Base-by-base conservation (phyloP, 495 filamentous ascomycete species). In the Podospora fimiseda region DNA sequence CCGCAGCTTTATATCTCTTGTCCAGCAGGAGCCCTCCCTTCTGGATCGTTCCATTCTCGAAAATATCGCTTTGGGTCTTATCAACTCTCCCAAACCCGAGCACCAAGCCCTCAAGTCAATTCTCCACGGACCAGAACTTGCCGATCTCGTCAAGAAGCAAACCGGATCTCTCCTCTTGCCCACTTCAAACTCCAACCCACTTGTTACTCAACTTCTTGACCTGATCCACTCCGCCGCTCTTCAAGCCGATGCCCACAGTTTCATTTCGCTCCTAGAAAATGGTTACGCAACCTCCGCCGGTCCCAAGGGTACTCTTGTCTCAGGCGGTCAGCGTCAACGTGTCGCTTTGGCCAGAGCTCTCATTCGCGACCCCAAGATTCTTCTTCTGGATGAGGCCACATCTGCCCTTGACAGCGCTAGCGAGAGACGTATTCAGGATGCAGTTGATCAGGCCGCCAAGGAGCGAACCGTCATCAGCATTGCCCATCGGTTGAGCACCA, bases 381-480 rank as follows among this genome's bases (percentile, higher is more conserved):
- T 97, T 2, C 69, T 97, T 2, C 80, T 97, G 16, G 92, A 97
- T 64, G 92, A 97, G 67, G 92, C 92, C 33, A 96, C 92, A 0
- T 87, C 85, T 13, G 89, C 90, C 2, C 76, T 97, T 11, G 92
- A 97, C 65, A 92, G 90, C 30, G 88, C 88, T 58, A 89, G 86
- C n/a, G 92, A 97, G 70, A 87, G 87, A 36, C 85, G 92, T 6
- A 92, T 97, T 4, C 91, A 96, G 69, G 83, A 83, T 40, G 92
- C 92, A 15, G 77, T 97, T n/a, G 88, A 92, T 57, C 82, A 78
- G 41, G 90, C 89, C 20, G 80, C 89, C 9, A 72, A 85, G 51
- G 90, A 89, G 20, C 79, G 92, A 42, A 97, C 92, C 1, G 95
- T 90, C 5, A 90, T 96, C 59, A 85, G 90, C 11, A 95, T 97